Conservation (phyloP, 306 rosid species). For the Calophaca sinica region DNA sequence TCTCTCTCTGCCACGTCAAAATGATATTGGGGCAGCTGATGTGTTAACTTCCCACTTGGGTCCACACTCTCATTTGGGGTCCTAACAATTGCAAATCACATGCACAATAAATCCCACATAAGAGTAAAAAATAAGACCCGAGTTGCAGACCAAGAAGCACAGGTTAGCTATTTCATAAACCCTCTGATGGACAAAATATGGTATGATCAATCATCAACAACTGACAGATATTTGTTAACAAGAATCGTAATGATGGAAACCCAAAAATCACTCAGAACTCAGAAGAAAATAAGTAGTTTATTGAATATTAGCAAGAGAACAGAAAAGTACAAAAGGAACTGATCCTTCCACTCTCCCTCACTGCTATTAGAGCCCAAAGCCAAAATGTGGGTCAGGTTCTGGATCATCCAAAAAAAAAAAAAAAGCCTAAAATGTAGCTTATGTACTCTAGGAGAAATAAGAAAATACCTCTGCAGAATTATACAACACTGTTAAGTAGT, state of each 20-base stretch:
- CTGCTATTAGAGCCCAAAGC: slow-evolving; percentile 1
- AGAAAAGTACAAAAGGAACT: not conserved
- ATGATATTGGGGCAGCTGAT: no score
- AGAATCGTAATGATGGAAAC: slow-evolving; percentile 1
- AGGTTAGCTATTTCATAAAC: slow-evolving; percentile 28
- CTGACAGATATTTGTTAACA: not conserved
- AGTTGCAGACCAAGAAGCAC: slow-evolving; percentile 14
- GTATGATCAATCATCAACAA: slow-evolving; percentile 13
- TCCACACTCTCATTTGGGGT: no score
- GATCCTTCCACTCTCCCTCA: not conserved
- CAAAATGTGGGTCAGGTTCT: not conserved
- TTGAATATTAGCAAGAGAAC: not conserved
- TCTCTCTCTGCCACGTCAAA: no score
- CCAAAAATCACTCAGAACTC: slow-evolving; percentile 5
- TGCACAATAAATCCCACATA: slow-evolving; percentile 22
- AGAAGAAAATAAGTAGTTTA: not conserved
- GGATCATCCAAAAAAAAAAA: not conserved
- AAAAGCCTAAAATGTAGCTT: not conserved
- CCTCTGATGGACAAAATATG: slow-evolving; percentile 28
- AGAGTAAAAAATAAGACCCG: slow-evolving; percentile 18
- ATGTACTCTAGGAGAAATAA: not conserved
- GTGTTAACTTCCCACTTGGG: no score
- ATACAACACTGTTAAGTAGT: not conserved
- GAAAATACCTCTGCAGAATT: not conserved
- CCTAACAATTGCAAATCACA: slow-evolving; percentile 19